These are phyloP conservation scores for Ascochyta viciae-villosae DNA, from an alignment of 2,329 filamentous ascomycete species.

Conservation along the genomic window DNA sequence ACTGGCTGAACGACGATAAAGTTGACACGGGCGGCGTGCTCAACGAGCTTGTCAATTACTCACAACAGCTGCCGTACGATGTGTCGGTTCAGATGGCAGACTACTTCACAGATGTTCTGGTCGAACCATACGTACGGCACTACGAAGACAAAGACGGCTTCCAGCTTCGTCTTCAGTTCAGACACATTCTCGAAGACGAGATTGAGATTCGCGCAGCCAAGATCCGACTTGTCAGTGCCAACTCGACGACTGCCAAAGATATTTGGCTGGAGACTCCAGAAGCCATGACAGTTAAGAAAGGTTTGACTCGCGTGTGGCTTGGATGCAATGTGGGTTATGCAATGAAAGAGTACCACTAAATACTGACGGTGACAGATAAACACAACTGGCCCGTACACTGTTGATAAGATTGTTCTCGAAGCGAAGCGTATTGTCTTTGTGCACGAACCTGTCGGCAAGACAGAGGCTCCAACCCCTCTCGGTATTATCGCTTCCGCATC, in stretches of 20 bases:
- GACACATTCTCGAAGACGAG: slow-evolving; percentile 75
- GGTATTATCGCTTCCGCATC: slow-evolving; percentile 56
- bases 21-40: slow-evolving; percentile 49
- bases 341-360: neutral
- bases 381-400: slow-evolving; percentile 75
- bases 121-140: slow-evolving; percentile 74
- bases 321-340: slow-evolving; percentile 51
- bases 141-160: slow-evolving; percentile 77
- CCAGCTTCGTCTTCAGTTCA: slow-evolving; percentile 69
- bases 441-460: slow-evolving; percentile 66
- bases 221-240: slow-evolving; percentile 66
- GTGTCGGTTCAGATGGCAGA: slow-evolving; percentile 72
- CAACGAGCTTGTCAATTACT: slow-evolving; percentile 56
- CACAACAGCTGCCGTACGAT: slow-evolving; percentile 63
- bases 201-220: slow-evolving; percentile 71
- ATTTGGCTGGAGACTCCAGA: slow-evolving; percentile 66
- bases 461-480: slow-evolving; percentile 55
- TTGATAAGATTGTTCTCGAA: slow-evolving; percentile 73
- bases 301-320: slow-evolving; percentile 61
- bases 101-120: slow-evolving; percentile 74
- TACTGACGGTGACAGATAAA: slow-evolving; percentile 59
- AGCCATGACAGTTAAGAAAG: slow-evolving; percentile 60
- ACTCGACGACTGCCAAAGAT: slow-evolving; percentile 67
- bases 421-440: slow-evolving; percentile 70
- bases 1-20: slow-evolving; percentile 50